A percentile compares a stretch with the other conserved stretches of the same genome.
phyloP scores from a whole-genome alignment of 345 rosid genomes.

The Populus ilicifolia region DNA sequence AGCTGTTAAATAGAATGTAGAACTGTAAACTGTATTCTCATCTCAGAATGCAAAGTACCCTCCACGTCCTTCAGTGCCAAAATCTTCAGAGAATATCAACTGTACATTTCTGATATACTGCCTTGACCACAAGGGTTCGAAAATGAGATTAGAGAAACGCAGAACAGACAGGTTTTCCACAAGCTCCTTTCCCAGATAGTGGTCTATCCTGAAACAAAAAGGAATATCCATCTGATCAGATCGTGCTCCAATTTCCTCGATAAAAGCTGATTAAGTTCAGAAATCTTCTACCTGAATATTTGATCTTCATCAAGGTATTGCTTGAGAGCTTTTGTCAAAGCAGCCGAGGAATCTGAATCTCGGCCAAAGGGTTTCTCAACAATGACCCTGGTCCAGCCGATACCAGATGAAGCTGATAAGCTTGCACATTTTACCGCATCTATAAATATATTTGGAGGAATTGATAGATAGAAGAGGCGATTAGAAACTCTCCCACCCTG shows the following conservation, averaged over 20 bases:
- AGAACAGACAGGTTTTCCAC: slow-evolving; percentile 96
- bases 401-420: slow-evolving; percentile 75
- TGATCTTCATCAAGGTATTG: slow-evolving; percentile 86
- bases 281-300: slow-evolving; percentile 67
- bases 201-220: slow-evolving; percentile 70
- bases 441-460: slow-evolving; percentile 90
- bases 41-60: slow-evolving; percentile 51
- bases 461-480: slow-evolving; percentile 90
- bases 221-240: slow-evolving; percentile 22
- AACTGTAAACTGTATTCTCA: neutral
- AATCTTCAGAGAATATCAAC: slow-evolving; percentile 91
- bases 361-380: slow-evolving; percentile 99
- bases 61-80: slow-evolving; percentile 99
- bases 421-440: slow-evolving; percentile 95
- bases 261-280: neutral
- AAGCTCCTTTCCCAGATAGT: slow-evolving; percentile 94
- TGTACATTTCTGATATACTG: slow-evolving; percentile 92
- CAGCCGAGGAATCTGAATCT: slow-evolving; percentile 94
- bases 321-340: slow-evolving; percentile 78
- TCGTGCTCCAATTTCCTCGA: neutral
- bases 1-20: neutral
- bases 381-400: slow-evolving; percentile 97
- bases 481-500: slow-evolving; percentile 78
- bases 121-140: slow-evolving; percentile 95
- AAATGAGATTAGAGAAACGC: slow-evolving; percentile 96